Percentiles rank a stretch among this genome's conserved stretches.
phyloP scores from a whole-genome alignment of 495 filamentous ascomycete species.

The Neurospora sp. region DNA sequence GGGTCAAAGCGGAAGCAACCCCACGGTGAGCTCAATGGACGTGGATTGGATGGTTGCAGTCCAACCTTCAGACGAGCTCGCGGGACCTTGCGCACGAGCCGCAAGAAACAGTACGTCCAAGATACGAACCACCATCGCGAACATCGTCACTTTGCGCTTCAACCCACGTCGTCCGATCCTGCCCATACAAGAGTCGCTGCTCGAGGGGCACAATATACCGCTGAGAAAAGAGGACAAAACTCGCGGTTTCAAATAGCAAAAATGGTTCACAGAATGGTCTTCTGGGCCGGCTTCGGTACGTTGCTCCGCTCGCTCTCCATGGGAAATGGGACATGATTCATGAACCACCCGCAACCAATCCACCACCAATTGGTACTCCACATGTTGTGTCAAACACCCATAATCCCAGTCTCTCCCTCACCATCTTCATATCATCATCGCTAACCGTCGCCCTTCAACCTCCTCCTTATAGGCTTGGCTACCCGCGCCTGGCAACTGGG shows the following conservation, averaged over 20 bases:
- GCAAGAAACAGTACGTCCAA: not conserved
- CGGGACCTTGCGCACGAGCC: not conserved
- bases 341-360: not conserved
- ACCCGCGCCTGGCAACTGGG: slow-evolving; percentile 93
- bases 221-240: not conserved
- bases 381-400: not conserved
- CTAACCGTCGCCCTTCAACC: not conserved
- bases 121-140: not conserved
- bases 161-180: not conserved
- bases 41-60: not conserved
- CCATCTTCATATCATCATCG: not conserved
- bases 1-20: not conserved
- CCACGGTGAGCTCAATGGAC: not conserved
- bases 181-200: not conserved
- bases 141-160: not conserved
- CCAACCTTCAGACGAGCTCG: not conserved
- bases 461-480: slow-evolving; percentile 55
- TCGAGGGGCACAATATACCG: not conserved
- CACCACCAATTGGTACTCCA: not conserved
- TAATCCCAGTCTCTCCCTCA: not conserved
- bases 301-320: slow-evolving; percentile 12
- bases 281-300: slow-evolving; percentile 96
- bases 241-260: slow-evolving; percentile 8
- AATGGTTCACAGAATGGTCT: slow-evolving; percentile 68
- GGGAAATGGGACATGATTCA: not conserved